These are phyloP conservation scores for Thermomyces lanuginosus DNA, from an alignment of 2,329 filamentous ascomycete species.

Conservation along the genomic window DNA sequence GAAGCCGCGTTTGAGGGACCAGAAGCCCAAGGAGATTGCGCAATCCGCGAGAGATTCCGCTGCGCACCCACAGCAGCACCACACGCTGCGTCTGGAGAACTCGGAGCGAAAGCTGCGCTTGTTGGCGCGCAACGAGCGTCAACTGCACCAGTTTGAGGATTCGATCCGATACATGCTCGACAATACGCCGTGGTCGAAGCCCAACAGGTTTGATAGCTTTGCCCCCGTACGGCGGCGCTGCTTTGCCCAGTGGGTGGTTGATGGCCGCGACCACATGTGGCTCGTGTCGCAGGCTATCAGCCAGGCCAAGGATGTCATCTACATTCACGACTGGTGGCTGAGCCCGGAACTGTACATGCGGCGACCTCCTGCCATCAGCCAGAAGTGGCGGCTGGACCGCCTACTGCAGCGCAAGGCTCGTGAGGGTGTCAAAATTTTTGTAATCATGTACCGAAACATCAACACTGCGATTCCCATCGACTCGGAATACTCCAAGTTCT, in stretches of 20 bases:
- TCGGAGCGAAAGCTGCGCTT: slow-evolving; percentile 85
- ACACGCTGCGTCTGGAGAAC: slow-evolving; percentile 75
- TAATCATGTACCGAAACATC: slow-evolving; percentile 96
- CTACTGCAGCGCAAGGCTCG: slow-evolving; percentile 83
- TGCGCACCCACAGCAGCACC: slow-evolving; percentile 53
- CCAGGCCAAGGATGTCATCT: slow-evolving; percentile 94
- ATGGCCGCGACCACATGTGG: slow-evolving; percentile 98
- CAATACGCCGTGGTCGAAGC: slow-evolving; percentile 65
- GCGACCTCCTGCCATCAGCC: slow-evolving; percentile 82
- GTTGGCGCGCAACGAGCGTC: slow-evolving; percentile 75
- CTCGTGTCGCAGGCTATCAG: slow-evolving; percentile 92
- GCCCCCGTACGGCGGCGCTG: slow-evolving; percentile 74
- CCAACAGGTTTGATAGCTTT: slow-evolving; percentile 83
- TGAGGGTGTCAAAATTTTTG: slow-evolving; percentile 92
- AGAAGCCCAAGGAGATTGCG: slow-evolving; percentile 43
- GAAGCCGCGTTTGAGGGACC: slow-evolving; percentile 34
- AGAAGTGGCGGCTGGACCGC: slow-evolving; percentile 92
- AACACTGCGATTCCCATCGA: slow-evolving; percentile 95
- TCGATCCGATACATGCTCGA: slow-evolving; percentile 75
- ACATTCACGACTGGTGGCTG: slow-evolving; percentile 99
- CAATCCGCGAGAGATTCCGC: slow-evolving; percentile 48
- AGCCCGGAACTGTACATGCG: slow-evolving; percentile 93
- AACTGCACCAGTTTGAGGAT: slow-evolving; percentile 81
- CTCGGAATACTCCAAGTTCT: slow-evolving; percentile 95
- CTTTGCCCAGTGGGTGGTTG: slow-evolving; percentile 90